phyloP scores from a whole-genome alignment of 2,329 filamentous ascomycete species.

The Geosmithia flava region DNA sequence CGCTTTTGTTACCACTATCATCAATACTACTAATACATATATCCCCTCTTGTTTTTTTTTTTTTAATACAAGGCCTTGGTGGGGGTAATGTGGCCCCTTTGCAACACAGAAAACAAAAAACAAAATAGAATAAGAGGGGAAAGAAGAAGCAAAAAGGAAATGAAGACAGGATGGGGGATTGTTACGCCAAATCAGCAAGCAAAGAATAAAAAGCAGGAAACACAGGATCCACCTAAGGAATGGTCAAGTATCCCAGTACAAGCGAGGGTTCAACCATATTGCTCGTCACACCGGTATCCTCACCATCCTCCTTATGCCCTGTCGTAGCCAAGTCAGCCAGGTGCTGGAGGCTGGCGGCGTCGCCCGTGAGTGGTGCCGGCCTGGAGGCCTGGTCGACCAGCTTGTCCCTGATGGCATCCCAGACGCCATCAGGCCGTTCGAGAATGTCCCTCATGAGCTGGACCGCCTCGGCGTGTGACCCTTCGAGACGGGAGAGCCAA shows the following conservation, averaged over 20 bases:
- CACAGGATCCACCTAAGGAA: not conserved
- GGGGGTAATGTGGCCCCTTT: too few relatives aligned
- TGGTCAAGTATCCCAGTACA: not conserved
- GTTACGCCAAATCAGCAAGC: too few relatives aligned
- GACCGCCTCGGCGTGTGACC: constrained; percentile 40
- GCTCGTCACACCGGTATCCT: not conserved
- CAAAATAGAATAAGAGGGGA: not conserved
- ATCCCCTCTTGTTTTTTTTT: too few relatives aligned
- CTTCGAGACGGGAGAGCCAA: constrained; percentile 38
- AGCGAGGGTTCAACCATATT: not conserved
- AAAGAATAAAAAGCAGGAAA: too few relatives aligned
- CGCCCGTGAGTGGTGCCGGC: constrained; percentile 3
- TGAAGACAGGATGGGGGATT: too few relatives aligned
- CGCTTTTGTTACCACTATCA: too few relatives aligned
- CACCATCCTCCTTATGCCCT: not conserved
- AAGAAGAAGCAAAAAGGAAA: not conserved
- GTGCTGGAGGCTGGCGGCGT: constrained; percentile 41
- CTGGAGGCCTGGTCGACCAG: constrained; percentile 13
- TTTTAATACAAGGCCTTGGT: too few relatives aligned
- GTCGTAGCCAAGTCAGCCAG: constrained; percentile 42
- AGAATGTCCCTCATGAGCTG: constrained; percentile 42
- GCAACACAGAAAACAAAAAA: too few relatives aligned
- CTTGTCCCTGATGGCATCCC: constrained; percentile 43
- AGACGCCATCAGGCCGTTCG: constrained; percentile 38
- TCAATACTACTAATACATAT: too few relatives aligned